These are phyloP conservation scores for Arctostaphylos glauca DNA, from an alignment of 148 eudicot genomes.

Conservation along the genomic window DNA sequence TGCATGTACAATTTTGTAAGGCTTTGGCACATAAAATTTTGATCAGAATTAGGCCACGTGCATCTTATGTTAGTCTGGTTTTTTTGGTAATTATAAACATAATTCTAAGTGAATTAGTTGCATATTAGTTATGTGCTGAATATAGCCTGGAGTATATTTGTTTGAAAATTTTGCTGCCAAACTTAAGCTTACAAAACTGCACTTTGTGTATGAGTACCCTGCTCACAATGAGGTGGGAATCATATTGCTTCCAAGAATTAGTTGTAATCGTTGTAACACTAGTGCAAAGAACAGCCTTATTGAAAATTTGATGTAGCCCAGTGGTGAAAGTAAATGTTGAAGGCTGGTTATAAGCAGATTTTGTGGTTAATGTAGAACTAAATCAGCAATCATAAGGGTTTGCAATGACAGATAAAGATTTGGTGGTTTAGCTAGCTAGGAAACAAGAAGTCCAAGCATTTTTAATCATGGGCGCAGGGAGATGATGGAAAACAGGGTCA, in stretches of 20 bases:
- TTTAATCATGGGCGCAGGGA: neutral
- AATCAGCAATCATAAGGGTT: neutral
- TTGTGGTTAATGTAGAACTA: neutral
- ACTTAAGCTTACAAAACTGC: neutral
- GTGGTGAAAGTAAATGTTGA: neutral
- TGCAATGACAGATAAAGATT: neutral
- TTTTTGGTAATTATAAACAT: neutral
- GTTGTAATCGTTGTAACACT: neutral
- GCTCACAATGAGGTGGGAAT: neutral
- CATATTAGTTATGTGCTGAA: neutral
- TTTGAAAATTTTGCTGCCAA: neutral
- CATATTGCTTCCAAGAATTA: neutral
- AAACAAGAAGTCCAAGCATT: neutral
- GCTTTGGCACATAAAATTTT: neutral
- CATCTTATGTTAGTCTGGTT: neutral
- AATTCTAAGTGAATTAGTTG: neutral
- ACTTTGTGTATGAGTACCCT: neutral
- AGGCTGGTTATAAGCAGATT: neutral
- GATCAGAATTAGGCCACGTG: neutral
- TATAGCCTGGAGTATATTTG: neutral
- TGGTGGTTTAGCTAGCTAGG: neutral
- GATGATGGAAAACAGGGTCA: neutral
- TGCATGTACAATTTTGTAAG: neutral
- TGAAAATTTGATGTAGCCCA: neutral
- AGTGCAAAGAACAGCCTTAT: neutral